Base-by-base conservation (phyloP, 2,329 filamentous ascomycete genomes). In the Cordyceps pruinosa region DNA sequence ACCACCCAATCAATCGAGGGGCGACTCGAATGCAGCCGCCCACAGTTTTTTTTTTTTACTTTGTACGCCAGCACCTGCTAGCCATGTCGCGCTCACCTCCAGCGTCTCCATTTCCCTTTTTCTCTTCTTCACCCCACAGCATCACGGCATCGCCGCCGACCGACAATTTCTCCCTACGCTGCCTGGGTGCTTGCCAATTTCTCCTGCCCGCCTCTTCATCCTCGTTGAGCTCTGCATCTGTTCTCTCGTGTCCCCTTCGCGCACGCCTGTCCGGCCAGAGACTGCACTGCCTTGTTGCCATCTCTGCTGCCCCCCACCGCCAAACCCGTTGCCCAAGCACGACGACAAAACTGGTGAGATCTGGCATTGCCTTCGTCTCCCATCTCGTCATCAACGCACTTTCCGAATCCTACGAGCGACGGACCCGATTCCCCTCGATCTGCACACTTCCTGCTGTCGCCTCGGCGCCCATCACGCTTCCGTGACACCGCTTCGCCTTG, bases 81-180 rank as follows among this genome's bases (percentile, higher is more conserved):
- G 34, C 34, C 23, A 28, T 46, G 28, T 32, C 10, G 10, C 28
- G 28, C 39, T 52, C 51, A 32, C 34, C 56, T 58, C 49, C 44
- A 64, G 35, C 59, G 64, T 66, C 63, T 66, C 64, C 64, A 57
- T 62, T 58, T 60, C 61, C 61, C 62, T 63, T 62, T 64, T 49
- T 47, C 62, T 59, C 61, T 64, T 59, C 61, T 61, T 59, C 62
- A 62, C 64, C 63, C 61, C 62, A 64, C 63, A 63, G 60, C 64
- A 61, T 62, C 61, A 65, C 63, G 63, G 64, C 63, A 65, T 62
- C 63, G 64, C 58, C 60, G 59, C 62, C 62, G 64, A 64, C 60
- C 59, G 56, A 52, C 56, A 58, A 58, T 54, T 58, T 54, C 23
- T 53, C 49, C 56, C 49, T 58, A 58, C 48, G 56, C 56, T 58